Conservation (phyloP, 2,329 filamentous ascomycete genomes). For the Alternaria angustiovoidea region DNA sequence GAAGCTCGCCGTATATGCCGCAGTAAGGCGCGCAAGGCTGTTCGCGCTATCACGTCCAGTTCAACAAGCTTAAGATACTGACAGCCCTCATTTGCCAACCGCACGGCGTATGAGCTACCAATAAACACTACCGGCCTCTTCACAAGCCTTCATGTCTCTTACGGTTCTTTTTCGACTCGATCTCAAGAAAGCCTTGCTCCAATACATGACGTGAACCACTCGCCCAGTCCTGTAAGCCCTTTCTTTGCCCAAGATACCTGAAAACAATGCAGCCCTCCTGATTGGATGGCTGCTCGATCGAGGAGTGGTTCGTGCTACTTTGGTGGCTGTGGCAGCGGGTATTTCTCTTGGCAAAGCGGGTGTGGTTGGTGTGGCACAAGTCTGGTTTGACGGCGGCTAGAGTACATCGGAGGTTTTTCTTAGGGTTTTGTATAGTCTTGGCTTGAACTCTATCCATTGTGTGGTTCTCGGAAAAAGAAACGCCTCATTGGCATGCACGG, state of each 20-base stretch:
- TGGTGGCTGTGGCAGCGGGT: conserved; percentile 25
- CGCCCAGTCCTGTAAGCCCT: neutral
- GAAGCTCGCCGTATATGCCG: neutral
- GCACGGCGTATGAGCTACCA: neutral
- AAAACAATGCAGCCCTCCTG: neutral
- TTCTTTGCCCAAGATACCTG: neutral
- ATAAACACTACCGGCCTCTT: too few relatives aligned
- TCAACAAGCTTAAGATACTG: neutral
- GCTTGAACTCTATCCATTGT: neutral
- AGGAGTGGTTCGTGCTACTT: conserved; percentile 13
- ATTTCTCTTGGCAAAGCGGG: conserved; percentile 23
- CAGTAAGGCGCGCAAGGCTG: conserved; percentile 2
- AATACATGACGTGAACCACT: conserved; percentile 1
- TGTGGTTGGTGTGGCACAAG: neutral
- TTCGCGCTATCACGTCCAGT: neutral
- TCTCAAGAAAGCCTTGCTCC: neutral
- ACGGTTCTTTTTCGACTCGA: neutral
- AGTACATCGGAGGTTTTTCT: neutral
- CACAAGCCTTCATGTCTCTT: neutral
- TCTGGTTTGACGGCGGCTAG: conserved; percentile 2
- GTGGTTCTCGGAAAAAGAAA: neutral
- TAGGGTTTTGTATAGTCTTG: neutral
- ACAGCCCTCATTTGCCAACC: neutral
- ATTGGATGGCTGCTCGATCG: neutral
- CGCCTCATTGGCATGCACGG: neutral